phyloP scores from a whole-genome alignment of 2,329 filamentous ascomycete species.

The Grosmannia penicillata region DNA sequence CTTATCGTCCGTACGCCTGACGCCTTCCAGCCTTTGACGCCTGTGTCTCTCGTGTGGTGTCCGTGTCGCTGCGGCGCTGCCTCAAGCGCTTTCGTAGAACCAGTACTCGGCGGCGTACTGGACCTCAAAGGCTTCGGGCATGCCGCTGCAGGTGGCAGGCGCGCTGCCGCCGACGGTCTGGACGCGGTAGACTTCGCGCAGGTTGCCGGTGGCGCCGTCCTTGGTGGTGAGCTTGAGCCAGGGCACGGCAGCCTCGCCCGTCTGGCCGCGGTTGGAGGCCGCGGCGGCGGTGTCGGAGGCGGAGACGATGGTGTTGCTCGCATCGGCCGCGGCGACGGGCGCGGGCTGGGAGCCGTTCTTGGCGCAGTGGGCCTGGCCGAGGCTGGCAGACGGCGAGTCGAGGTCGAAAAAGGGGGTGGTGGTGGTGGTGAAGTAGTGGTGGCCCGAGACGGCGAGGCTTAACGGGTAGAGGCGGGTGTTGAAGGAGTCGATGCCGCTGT shows the following conservation, averaged over 20 bases:
- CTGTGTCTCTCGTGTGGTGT: too few species aligned
- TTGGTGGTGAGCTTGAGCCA: constrained; percentile 61
- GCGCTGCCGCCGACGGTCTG: constrained; percentile 70
- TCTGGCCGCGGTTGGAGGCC: constrained; percentile 30
- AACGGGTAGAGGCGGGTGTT: constrained; percentile 33
- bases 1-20: too few species aligned
- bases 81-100: constrained; percentile 17
- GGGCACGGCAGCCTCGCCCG: constrained; percentile 53
- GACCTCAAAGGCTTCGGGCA: constrained; percentile 50
- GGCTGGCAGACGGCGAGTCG: constrained; percentile 35
- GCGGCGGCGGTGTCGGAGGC: constrained; percentile 32
- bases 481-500: constrained; percentile 15
- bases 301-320: constrained; percentile 27
- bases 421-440: constrained; percentile 61
- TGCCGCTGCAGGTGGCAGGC: constrained; percentile 56
- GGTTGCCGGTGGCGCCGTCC: constrained; percentile 36
- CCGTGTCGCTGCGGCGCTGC: too few species aligned
- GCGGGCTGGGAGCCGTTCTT: constrained; percentile 49
- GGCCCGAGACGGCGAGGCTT: constrained; percentile 51
- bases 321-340: constrained; percentile 20
- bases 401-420: constrained; percentile 73
- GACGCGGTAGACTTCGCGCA: constrained; percentile 69
- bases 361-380: constrained; percentile 46
- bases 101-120: constrained; percentile 67
- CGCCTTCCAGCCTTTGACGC: too few species aligned